phyloP scores from a whole-genome alignment of 768 basidiomycete species.

The Gymnopilus dilepis region DNA sequence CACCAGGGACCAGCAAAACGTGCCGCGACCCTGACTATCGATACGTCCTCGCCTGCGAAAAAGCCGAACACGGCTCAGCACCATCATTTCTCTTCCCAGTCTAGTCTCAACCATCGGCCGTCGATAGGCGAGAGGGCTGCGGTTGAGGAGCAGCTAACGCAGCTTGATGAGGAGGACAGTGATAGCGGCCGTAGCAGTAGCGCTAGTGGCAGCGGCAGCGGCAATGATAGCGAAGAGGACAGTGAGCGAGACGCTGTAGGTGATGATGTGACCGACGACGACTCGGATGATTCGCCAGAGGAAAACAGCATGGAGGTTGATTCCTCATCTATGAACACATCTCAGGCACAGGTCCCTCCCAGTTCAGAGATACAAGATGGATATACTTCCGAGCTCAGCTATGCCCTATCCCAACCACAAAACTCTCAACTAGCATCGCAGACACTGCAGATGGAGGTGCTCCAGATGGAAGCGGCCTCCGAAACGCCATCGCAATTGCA shows the following conservation, averaged over 20 bases:
- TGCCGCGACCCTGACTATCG: neutral
- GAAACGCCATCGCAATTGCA: constrained; percentile 30
- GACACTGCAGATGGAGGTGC: constrained; percentile 1
- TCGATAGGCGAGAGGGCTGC: constrained; percentile 44
- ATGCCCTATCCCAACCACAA: constrained; percentile 9
- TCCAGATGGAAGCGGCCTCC: constrained; percentile 17
- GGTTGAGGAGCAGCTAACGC: constrained; percentile 57
- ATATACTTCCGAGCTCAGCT: constrained; percentile 16
- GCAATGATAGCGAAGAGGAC: neutral
- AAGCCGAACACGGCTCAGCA: neutral
- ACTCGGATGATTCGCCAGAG: neutral
- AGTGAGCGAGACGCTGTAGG: constrained; percentile 16
- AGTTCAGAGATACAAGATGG: neutral
- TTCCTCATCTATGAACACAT: no score
- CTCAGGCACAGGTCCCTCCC: no score
- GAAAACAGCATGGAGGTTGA: neutral
- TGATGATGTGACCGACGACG: neutral
- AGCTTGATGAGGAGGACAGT: constrained; percentile 28
- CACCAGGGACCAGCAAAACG: constrained; percentile 14
- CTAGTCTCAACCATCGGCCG: constrained; percentile 18
- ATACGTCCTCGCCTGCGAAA: neutral
- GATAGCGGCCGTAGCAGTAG: neutral
- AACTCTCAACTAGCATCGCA: neutral
- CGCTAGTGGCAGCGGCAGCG: neutral
- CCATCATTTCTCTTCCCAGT: neutral